Percentiles rank a stretch among this genome's conserved stretches.
phyloP scores from a whole-genome alignment of 2,329 filamentous ascomycete genomes.

The Bipolaris gigantea region DNA sequence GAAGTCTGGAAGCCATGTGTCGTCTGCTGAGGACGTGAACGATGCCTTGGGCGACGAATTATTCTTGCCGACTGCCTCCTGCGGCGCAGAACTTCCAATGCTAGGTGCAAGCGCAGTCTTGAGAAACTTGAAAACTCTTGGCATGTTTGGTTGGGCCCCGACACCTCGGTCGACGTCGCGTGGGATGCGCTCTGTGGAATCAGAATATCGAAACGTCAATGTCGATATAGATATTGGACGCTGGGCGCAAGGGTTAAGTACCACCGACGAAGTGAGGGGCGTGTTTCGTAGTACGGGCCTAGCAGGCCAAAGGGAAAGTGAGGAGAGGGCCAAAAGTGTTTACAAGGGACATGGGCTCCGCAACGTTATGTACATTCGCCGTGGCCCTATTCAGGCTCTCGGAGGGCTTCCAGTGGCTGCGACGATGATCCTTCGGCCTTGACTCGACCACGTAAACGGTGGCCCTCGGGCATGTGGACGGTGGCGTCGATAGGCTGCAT shows the following conservation, averaged over 20 bases:
- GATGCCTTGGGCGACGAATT: slow-evolving; percentile 30
- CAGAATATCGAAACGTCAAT: slow-evolving; percentile 1
- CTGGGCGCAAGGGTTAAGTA: background rate
- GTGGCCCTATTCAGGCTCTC: slow-evolving; percentile 13
- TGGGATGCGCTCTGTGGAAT: background rate
- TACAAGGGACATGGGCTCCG: slow-evolving; percentile 13
- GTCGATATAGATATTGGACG: background rate
- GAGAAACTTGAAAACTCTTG: slow-evolving; percentile 30
- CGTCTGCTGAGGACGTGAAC: slow-evolving; percentile 31
- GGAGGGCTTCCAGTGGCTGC: slow-evolving; percentile 16
- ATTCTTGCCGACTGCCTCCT: slow-evolving; percentile 20
- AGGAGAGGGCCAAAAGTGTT: slow-evolving; percentile 1
- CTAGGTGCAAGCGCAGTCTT: slow-evolving; percentile 34
- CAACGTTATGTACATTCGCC: slow-evolving; percentile 19
- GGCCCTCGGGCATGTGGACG: slow-evolving; percentile 10
- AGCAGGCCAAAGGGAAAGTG: background rate
- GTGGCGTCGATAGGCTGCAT: slow-evolving; percentile 16
- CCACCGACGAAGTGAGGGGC: background rate
- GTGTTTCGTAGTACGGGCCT: background rate
- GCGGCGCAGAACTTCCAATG: slow-evolving; percentile 26
- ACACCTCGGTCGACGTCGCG: slow-evolving; percentile 1
- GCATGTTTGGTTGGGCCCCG: slow-evolving; percentile 17
- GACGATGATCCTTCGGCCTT: slow-evolving; percentile 12
- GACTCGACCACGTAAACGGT: slow-evolving; percentile 15
- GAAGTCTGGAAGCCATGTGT: slow-evolving; percentile 33